Evolutionary conservation across 352 stramenopile genomes (phyloP).

Genomic region (Blastocystis sp.): DNA sequence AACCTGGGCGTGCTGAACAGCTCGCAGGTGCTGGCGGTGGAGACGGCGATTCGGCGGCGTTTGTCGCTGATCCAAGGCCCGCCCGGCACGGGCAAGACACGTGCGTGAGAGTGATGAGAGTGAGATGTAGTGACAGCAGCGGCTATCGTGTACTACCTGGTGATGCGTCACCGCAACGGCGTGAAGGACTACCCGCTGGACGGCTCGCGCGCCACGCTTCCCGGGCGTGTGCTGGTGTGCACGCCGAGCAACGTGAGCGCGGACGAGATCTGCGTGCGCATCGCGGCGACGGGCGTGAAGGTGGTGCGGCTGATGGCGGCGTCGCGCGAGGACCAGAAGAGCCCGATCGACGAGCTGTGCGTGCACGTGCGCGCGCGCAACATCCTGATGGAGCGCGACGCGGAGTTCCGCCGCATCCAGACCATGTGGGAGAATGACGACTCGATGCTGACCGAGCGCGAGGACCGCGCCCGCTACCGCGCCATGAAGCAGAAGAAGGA

Average conservation of each 20-base stretch:
- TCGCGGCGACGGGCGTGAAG: slow-evolving; percentile 91
- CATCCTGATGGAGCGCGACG: slow-evolving; percentile 39
- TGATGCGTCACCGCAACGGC: slow-evolving; percentile 83
- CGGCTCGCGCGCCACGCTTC: background rate
- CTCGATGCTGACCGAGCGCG: slow-evolving; percentile 67
- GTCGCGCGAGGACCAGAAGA: slow-evolving; percentile 86
- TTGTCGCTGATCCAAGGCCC: slow-evolving; percentile 96
- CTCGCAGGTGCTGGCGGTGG: slow-evolving; percentile 86
- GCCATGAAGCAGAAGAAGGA: slow-evolving; percentile 83
- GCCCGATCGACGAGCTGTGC: slow-evolving; percentile 91
- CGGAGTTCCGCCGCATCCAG: slow-evolving; percentile 5
- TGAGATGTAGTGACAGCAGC: slow-evolving; percentile 85
- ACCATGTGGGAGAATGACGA: background rate
- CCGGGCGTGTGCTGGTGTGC: slow-evolving; percentile 91
- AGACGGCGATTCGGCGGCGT: slow-evolving; percentile 89
- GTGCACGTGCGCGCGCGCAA: slow-evolving; percentile 89
- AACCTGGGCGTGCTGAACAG: slow-evolving; percentile 93
- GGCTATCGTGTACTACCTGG: slow-evolving; percentile 98
- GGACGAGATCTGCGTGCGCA: slow-evolving; percentile 95
- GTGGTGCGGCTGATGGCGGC: slow-evolving; percentile 95
- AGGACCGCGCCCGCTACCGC: slow-evolving; percentile 72
- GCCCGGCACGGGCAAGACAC: slow-evolving; percentile 91
- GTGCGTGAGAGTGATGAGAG: background rate
- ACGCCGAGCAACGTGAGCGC: slow-evolving; percentile 97
- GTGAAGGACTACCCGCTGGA: background rate